Conservation (phyloP, 352 stramenopile species). For the Phytophthora tentaculata region DNA sequence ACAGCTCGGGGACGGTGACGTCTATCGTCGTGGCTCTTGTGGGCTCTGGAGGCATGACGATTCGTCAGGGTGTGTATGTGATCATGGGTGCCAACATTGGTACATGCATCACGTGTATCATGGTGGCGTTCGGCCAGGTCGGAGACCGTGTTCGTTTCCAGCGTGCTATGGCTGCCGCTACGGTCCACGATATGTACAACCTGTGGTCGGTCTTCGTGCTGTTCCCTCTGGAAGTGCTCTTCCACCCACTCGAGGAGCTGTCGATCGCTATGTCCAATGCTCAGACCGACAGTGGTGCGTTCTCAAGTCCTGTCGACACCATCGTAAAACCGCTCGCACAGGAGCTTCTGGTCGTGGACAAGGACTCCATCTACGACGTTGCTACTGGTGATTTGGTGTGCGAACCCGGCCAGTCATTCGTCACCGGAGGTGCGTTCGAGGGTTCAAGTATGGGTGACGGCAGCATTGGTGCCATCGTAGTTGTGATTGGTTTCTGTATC, state of each 20-base stretch:
- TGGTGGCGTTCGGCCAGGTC: conserved; percentile 50
- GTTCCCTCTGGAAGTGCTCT: conserved; percentile 74
- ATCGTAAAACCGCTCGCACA: conserved; percentile 50
- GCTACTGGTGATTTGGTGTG: conserved; percentile 42
- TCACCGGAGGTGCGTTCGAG: conserved; percentile 47
- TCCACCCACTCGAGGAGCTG: conserved; percentile 66
- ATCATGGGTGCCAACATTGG: conserved; percentile 94
- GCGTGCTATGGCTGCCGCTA: conserved; percentile 62
- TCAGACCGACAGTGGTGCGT: conserved; percentile 40
- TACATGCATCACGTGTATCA: conserved; percentile 90
- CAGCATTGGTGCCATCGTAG: conserved; percentile 52
- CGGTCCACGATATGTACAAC: conserved; percentile 89
- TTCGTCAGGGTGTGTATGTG: conserved; percentile 88
- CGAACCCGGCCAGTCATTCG: conserved; percentile 35
- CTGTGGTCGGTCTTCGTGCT: conserved; percentile 81
- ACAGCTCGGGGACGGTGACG: conserved; percentile 82
- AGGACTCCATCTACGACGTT: conserved; percentile 44
- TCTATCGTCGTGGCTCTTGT: conserved; percentile 81
- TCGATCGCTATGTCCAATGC: conserved; percentile 50
- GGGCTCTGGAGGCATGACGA: conserved; percentile 68
- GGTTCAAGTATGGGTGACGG: conserved; percentile 42
- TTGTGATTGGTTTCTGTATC: conserved; percentile 52
- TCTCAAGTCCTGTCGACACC: conserved; percentile 49
- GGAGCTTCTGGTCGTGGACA: conserved; percentile 48
- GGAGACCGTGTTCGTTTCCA: conserved; percentile 67